Percentiles rank a stretch among this genome's conserved stretches.
Evolutionary conservation across 2,329 filamentous ascomycete genomes (phyloP).

Genomic region (Echinosphaeria canescens): DNA sequence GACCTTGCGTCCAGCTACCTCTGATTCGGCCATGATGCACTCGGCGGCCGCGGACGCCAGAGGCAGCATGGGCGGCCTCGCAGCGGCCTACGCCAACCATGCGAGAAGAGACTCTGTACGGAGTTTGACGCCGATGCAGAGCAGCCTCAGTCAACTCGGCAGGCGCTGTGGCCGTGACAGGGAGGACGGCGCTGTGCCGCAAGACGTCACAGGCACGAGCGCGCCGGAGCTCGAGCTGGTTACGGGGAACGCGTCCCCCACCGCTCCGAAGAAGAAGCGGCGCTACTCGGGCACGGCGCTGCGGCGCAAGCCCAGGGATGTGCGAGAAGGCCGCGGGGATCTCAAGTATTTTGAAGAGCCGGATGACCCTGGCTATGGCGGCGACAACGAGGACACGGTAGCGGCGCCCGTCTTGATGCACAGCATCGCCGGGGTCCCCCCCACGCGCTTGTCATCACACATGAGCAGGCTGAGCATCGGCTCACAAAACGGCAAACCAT

Average conservation of each 20-base stretch:
- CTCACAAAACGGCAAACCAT: too few relatives aligned
- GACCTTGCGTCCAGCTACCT: conserved; percentile 19
- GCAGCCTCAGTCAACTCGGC: too few relatives aligned
- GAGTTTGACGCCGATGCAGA: too few relatives aligned
- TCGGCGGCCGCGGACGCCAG: conserved; percentile 4
- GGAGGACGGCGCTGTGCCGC: conserved; percentile 16
- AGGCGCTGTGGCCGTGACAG: too few relatives aligned
- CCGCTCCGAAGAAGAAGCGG: conserved; percentile 31
- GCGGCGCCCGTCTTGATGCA: too few relatives aligned
- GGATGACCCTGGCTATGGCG: conserved; percentile 61
- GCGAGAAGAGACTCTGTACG: too few relatives aligned
- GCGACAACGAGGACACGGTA: conserved; percentile 30
- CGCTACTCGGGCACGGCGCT: conserved; percentile 79
- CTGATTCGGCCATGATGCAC: conserved; percentile 16
- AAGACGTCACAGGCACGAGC: conserved; percentile 40
- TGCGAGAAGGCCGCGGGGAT: conserved; percentile 48
- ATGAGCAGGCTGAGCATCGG: too few relatives aligned
- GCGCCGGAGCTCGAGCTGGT: conserved; percentile 39
- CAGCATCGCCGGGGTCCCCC: too few relatives aligned
- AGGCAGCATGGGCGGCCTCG: too few relatives aligned
- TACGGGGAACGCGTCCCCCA: too few relatives aligned
- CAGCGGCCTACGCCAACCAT: too few relatives aligned
- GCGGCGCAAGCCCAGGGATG: conserved; percentile 48
- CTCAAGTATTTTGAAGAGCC: conserved; percentile 85
- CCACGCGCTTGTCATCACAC: too few relatives aligned